These are phyloP conservation scores for Calocera cornea DNA, from an alignment of 768 basidiomycete species.

Conservation along the genomic window DNA sequence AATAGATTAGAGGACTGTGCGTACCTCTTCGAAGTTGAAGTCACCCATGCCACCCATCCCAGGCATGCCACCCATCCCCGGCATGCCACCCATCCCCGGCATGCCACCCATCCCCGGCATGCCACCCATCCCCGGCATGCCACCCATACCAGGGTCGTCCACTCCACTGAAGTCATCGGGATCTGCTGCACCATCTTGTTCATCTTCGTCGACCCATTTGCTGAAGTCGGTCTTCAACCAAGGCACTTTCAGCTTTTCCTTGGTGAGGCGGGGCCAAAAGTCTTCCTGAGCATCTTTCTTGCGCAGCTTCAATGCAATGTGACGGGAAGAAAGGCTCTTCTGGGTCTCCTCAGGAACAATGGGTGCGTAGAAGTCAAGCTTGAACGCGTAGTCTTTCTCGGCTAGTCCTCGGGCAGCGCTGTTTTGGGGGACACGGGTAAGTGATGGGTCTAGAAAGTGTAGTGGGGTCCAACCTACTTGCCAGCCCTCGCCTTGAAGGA, in stretches of 20 bases:
- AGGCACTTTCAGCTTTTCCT: conserved; percentile 64
- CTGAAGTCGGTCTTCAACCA: conserved; percentile 91
- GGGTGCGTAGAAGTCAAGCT: conserved; percentile 60
- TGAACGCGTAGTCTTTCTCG: conserved; percentile 58
- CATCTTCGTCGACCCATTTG: conserved; percentile 96
- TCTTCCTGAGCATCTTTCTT: conserved; percentile 67
- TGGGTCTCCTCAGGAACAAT: conserved; percentile 60
- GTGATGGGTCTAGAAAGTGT: not conserved
- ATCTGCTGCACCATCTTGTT: conserved; percentile 55
- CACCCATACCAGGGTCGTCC: conserved; percentile 19
- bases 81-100: conserved; percentile 31
- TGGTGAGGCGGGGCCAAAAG: conserved; percentile 87
- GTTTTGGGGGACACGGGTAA: not conserved
- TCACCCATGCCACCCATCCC: conserved; percentile 35
- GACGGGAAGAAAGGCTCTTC: conserved; percentile 51
- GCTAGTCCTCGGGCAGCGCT: conserved; percentile 29
- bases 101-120: conserved; percentile 23
- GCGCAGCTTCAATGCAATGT: conserved; percentile 51
- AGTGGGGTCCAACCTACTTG: conserved; percentile 34
- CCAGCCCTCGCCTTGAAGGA: conserved; percentile 53
- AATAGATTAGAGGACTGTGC: conserved; percentile 6
- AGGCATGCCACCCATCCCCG: conserved; percentile 40
- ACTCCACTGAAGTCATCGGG: conserved; percentile 34
- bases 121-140: conserved; percentile 23
- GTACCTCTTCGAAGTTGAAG: conserved; percentile 56